These are phyloP conservation scores for Combretum micranthum DNA, from an alignment of 345 rosid species.

Conservation along the genomic window DNA sequence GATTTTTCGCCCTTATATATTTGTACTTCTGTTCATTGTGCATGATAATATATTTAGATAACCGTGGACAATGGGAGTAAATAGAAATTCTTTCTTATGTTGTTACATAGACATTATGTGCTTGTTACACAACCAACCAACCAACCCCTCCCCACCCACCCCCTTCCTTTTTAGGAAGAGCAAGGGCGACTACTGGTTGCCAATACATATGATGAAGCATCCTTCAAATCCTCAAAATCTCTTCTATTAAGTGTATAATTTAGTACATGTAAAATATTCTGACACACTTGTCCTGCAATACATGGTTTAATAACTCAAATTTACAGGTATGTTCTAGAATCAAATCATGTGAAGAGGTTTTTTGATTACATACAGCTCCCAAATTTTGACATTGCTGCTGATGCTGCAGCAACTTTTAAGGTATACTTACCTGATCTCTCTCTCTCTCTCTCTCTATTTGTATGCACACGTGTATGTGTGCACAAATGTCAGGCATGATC, in stretches of 20 bases:
- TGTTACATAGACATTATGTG: neutral
- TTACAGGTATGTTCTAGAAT: conserved; percentile 24
- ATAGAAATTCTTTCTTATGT: neutral
- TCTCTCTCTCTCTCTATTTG: neutral
- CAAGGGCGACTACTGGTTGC: neutral
- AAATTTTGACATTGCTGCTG: conserved; percentile 29
- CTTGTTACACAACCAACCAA: too few relatives aligned
- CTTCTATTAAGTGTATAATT: neutral
- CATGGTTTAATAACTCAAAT: neutral
- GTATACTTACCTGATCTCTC: conserved; percentile 1
- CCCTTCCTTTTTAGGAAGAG: too few relatives aligned
- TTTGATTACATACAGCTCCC: conserved; percentile 25
- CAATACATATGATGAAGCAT: neutral
- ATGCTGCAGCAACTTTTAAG: conserved; percentile 27
- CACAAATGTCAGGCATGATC: too few relatives aligned
- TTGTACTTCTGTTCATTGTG: neutral
- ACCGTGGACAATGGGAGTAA: neutral
- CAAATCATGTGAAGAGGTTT: conserved; percentile 24
- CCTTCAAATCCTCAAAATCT: neutral
- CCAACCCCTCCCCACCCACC: too few relatives aligned
- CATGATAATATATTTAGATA: neutral
- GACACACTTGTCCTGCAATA: neutral
- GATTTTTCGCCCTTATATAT: too few relatives aligned
- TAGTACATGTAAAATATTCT: neutral
- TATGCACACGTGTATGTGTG: neutral